Evolutionary conservation across 1,139 yeast genomes (phyloP), one percentile per base, ranked within the genome.

Genomic region (Komagataea norvegica): DNA sequence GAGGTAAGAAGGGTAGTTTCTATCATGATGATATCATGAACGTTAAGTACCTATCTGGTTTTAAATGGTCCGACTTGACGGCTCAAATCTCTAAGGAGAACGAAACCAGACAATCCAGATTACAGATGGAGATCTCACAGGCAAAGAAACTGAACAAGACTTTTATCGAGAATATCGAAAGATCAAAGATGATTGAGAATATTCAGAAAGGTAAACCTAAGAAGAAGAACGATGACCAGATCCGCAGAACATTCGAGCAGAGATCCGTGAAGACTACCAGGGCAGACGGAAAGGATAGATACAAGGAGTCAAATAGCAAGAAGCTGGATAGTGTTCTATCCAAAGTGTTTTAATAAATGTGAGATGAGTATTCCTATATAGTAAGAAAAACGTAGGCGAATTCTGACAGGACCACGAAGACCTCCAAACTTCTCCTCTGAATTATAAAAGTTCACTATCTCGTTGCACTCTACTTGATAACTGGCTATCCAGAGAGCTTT

Each of bases 11-110:
- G 61, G 82, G 93, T 2, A 77, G 82, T n/a, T 89, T 84, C 56
- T 91, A 89, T 61, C 83, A 91, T 54, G 99, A 93, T 60, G 98
- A 93, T 64, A 80, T 91, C 17, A 71, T 93, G 65, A 91, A 88
- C 57, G 79, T 91, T 43, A 89, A 86, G 59, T 91, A 91, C 54
- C 68, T 91, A 46, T 81, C 88, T 11, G 88, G 91, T 6, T 93
- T 89, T 70, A 91, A 93, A 56, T 91, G 99, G 99, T 71, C 81
- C 43, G 95, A 93, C 54, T 69, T 91, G 55, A 88, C 97, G 1
- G 95, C 85, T 57, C 96, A 91, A 57, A 85, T 91, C 48, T 89
- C 96, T 6, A 77, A 77, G 54, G 98, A 91, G 61, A 82, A 84
- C 49, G 96, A 89, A 59, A 72, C 83, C 30, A 77, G 96, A 62